Base-by-base conservation (phyloP, 257 asterid genomes). In the Solanum paucissectum region DNA sequence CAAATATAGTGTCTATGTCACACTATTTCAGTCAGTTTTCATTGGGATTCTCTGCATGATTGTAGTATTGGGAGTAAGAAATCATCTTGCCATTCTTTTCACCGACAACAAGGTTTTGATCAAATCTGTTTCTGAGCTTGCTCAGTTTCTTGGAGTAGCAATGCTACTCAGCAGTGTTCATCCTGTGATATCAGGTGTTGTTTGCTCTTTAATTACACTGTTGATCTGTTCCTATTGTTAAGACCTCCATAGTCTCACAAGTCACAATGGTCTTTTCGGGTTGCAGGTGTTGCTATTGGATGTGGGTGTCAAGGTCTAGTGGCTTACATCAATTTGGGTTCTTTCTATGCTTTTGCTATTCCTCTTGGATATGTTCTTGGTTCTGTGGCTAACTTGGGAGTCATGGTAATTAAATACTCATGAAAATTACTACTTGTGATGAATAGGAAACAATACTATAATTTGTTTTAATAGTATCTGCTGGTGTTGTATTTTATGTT, bases 241-340 rank as follows among this genome's bases (percentile, higher is more conserved):
- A 23, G 16, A 79, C 34, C 71, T n/a, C 32, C 21, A 11, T 38
- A 32, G 33, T 46, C 55, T 42, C 9, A 12, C 34, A 10, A 1
- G 44, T 42, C 9, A 12, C 34, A 10, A 1, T 14, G 18, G 9
- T 66, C 9, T 44, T 79, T 81, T 25, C 2, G 21, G 29, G 38
- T 60, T 82, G 90, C 89, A 94, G 98, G 98, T 62, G 98, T 94
- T 38, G 98, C 98, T 0, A 92, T 95, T 20, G 98, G 98, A 87
- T 94, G 98, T 60, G 98, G 98, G 44, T 94, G 97, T 96, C 98
- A 94, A 92, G 94, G 93, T 84, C 87, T 94, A 11, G 98, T 94
- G 55, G 98, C 98, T 40, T 94, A 90, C 64, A 94, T 95, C 79
- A 95, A 95, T 92, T 91, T 95, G 92, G 98, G 87, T 37, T 90